Percentiles rank a stretch among this genome's conserved stretches.
phyloP scores from a whole-genome alignment of 2,329 filamentous ascomycete genomes.

The Paecilomyces sp. region DNA sequence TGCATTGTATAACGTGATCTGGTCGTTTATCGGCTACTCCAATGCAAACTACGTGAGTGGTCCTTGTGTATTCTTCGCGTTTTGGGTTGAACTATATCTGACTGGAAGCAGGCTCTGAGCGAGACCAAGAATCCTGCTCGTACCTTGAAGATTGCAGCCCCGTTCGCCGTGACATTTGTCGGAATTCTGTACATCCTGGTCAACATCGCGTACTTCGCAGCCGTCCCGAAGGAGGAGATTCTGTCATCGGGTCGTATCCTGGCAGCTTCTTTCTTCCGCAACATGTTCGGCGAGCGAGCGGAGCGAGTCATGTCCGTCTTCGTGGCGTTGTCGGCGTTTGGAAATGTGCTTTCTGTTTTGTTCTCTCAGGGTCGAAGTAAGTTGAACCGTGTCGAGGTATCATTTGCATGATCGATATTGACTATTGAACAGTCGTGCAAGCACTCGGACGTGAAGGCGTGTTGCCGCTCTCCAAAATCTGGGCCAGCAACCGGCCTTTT shows the following conservation, averaged over 20 bases:
- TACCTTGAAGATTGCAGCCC: slow-evolving; percentile 52
- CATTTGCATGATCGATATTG: neutral
- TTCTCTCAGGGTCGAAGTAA: slow-evolving; percentile 39
- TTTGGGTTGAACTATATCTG: slow-evolving; percentile 3
- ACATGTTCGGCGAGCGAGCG: slow-evolving; percentile 51
- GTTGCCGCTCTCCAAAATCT: slow-evolving; percentile 58
- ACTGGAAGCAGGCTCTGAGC: slow-evolving; percentile 34
- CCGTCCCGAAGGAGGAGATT: slow-evolving; percentile 51
- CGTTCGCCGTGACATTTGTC: slow-evolving; percentile 48
- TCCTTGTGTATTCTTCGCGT: neutral
- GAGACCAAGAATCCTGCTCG: slow-evolving; percentile 52
- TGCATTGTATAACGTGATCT: slow-evolving; percentile 55
- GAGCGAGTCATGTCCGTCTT: slow-evolving; percentile 54
- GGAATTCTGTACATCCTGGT: slow-evolving; percentile 50
- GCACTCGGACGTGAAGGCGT: slow-evolving; percentile 65
- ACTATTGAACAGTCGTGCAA: slow-evolving; percentile 25
- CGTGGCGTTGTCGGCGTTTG: slow-evolving; percentile 54
- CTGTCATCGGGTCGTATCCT: slow-evolving; percentile 47
- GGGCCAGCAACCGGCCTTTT: slow-evolving; percentile 62
- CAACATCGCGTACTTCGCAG: slow-evolving; percentile 55
- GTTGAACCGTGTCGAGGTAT: slow-evolving; percentile 2
- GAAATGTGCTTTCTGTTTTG: slow-evolving; percentile 53
- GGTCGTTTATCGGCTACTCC: slow-evolving; percentile 54
- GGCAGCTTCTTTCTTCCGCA: slow-evolving; percentile 52
- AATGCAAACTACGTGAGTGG: slow-evolving; percentile 55